These are phyloP conservation scores for Bruguiera hainesii DNA, from an alignment of 441 rosid species.

Conservation along the genomic window DNA sequence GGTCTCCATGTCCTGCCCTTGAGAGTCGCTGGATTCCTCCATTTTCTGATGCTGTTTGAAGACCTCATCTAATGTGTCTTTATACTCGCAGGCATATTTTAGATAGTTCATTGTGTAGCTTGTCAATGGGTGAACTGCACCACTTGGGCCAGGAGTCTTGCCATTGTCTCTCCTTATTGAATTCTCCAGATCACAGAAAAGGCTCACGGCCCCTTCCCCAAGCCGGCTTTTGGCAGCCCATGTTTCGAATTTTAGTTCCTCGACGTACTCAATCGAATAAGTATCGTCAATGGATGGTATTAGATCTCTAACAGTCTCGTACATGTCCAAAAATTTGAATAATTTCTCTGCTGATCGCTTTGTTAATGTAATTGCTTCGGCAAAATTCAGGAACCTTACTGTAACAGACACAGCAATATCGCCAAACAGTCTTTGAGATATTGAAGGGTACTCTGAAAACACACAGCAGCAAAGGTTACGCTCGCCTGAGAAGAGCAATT, in stretches of 20 bases:
- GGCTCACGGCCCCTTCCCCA: constrained; percentile 67
- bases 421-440: constrained; percentile 42
- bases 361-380: constrained; percentile 71
- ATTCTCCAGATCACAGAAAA: constrained; percentile 72
- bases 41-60: constrained; percentile 66
- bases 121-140: constrained; percentile 84
- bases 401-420: constrained; percentile 46
- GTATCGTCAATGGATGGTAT: constrained; percentile 35
- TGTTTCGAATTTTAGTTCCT: constrained; percentile 52
- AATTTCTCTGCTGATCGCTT: constrained; percentile 72
- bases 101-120: constrained; percentile 91
- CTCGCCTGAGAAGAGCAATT: constrained; percentile 54
- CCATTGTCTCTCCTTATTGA: constrained; percentile 68
- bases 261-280: constrained; percentile 39
- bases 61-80: constrained; percentile 73
- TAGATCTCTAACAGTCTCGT: constrained; percentile 65
- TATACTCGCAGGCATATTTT: constrained; percentile 73
- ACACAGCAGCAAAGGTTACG: constrained; percentile 45
- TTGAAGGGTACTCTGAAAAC: constrained; percentile 34
- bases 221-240: constrained; percentile 44
- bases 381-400: constrained; percentile 68
- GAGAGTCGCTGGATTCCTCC: constrained; percentile 23
- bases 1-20: not conserved
- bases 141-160: constrained; percentile 75
- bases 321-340: constrained; percentile 81